These are phyloP conservation scores for Xylariales sp. DNA, from an alignment of 2,329 filamentous ascomycete genomes.

Conservation along the genomic window DNA sequence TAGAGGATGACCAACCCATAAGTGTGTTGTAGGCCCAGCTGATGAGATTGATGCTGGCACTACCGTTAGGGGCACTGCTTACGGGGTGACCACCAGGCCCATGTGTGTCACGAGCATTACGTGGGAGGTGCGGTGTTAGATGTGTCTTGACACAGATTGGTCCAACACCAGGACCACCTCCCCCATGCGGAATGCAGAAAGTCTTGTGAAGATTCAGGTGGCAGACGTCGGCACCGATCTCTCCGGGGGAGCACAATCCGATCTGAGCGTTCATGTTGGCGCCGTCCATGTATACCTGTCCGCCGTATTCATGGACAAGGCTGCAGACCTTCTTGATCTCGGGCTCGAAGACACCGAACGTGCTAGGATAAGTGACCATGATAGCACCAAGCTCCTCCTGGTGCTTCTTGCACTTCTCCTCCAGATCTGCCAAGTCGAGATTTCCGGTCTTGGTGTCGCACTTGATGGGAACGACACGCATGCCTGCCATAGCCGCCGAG, in stretches of 20 bases:
- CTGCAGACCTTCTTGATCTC: conserved; percentile 79
- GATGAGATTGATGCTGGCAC: conserved; percentile 88
- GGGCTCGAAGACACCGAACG: conserved; percentile 92
- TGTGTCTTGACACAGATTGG: conserved; percentile 88
- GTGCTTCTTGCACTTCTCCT: conserved; percentile 85
- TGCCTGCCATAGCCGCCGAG: conserved; percentile 90
- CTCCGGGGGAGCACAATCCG: conserved; percentile 86
- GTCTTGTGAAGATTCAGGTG: conserved; percentile 98
- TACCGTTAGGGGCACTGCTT: conserved; percentile 79
- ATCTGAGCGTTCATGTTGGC: conserved; percentile 99
- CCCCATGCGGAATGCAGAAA: conserved; percentile 96
- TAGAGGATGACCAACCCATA: conserved; percentile 59
- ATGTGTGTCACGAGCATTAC: conserved; percentile 37
- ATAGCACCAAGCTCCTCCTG: conserved; percentile 81
- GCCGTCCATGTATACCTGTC: conserved; percentile 97
- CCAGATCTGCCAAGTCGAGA: conserved; percentile 79
- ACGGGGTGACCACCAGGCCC: conserved; percentile 57
- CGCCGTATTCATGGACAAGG: conserved; percentile 80
- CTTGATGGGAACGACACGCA: conserved; percentile 90
- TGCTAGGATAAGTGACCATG: conserved; percentile 96
- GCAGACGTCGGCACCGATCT: conserved; percentile 94
- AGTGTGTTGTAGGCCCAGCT: conserved; percentile 93
- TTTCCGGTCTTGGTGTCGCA: conserved; percentile 86
- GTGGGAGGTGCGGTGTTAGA: conserved; percentile 69
- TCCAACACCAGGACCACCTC: conserved; percentile 87